Percentiles rank a stretch among this genome's conserved stretches.
Conservation (phyloP, 2,329 filamentous ascomycete genomes). For the Exserohilum rostratum region DNA sequence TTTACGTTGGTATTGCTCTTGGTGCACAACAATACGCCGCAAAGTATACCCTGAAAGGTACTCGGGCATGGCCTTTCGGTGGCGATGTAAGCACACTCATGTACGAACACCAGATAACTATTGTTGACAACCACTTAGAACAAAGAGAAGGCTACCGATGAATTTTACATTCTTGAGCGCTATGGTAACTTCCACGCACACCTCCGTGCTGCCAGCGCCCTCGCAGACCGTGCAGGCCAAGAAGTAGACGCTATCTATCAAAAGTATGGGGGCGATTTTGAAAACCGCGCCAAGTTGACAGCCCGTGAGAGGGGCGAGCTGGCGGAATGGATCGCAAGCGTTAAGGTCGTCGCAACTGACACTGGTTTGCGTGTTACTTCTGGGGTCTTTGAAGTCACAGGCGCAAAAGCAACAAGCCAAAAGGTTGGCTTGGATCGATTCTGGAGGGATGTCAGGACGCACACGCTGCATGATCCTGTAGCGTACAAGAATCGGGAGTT, state of each 20-base stretch:
- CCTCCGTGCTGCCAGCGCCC: constrained; percentile 63
- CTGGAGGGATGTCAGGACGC: constrained; percentile 70
- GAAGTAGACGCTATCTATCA: constrained; percentile 57
- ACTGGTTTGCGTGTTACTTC: constrained; percentile 63
- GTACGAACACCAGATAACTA: background rate
- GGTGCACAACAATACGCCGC: constrained; percentile 63
- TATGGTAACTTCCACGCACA: constrained; percentile 70
- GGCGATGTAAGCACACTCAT: constrained; percentile 52
- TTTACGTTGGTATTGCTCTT: constrained; percentile 68
- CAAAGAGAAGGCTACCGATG: constrained; percentile 64
- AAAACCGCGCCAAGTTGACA: constrained; percentile 55
- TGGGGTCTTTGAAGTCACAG: constrained; percentile 70
- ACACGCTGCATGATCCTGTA: constrained; percentile 70
- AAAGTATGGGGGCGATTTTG: constrained; percentile 40
- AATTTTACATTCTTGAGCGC: constrained; percentile 69
- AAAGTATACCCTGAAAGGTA: constrained; percentile 62
- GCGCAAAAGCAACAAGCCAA: constrained; percentile 61
- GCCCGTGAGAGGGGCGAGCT: constrained; percentile 63
- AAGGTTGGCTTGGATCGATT: constrained; percentile 68
- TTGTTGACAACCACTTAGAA: constrained; percentile 40
- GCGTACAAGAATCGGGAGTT: constrained; percentile 70
- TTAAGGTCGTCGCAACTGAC: constrained; percentile 69
- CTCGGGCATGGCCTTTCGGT: constrained; percentile 68
- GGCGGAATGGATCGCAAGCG: constrained; percentile 67
- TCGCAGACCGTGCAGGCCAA: constrained; percentile 63